Evolutionary conservation across 2,329 filamentous ascomycete species (phyloP), one percentile per base, ranked within the genome.

Genomic region (Ophiostoma fasciatum): DNA sequence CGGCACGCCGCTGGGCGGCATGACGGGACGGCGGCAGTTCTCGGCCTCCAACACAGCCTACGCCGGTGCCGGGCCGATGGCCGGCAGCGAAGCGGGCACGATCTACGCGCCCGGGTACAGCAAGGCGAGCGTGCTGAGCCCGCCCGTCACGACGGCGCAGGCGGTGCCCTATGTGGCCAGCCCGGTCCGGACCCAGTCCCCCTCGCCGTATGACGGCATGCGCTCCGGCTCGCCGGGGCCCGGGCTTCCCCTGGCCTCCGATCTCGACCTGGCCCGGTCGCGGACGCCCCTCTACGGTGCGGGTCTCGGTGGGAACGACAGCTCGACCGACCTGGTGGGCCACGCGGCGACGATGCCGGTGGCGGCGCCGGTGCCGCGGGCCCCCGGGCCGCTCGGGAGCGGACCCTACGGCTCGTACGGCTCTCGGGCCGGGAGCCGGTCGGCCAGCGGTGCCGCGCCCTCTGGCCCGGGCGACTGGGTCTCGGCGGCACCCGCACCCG

Each of bases 341-440:
- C 61, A 66, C 26, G 71, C 71, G 1, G 68, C 68, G 0, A 58
- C 58, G 9, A 67, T 70, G 54, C 62, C 69, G 2, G 49, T 66
- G 33, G 54, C 56, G 1, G 28, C 34, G 3, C 35, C 41, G 0
- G 20, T 35, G 9, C 33, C 37, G 1, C 33, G 28, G 15, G 8
- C 32, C 2, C 30, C 25, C 10, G 32, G 32, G 5, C 26, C 26
- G 4, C 22, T 27, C 3, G 26, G 13, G 8, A 25, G 25, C 11
- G 28, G 8, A n/a, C n/a, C n/a, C n/a, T n/a, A n/a, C n/a, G 28
- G 19, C 21, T 19, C 28, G 3, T 19, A n/a, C 2, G n/a, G 15
- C 14, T 4, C 26, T 2, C 21, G 17, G 17, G 9, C 13, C 7
- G 34, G 17, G 4, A 33, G 28, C 20, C 13, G 37, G 15, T 17